These are phyloP conservation scores for Globisporangium viniferum DNA, from an alignment of 352 stramenopile genomes.

Conservation along the genomic window DNA sequence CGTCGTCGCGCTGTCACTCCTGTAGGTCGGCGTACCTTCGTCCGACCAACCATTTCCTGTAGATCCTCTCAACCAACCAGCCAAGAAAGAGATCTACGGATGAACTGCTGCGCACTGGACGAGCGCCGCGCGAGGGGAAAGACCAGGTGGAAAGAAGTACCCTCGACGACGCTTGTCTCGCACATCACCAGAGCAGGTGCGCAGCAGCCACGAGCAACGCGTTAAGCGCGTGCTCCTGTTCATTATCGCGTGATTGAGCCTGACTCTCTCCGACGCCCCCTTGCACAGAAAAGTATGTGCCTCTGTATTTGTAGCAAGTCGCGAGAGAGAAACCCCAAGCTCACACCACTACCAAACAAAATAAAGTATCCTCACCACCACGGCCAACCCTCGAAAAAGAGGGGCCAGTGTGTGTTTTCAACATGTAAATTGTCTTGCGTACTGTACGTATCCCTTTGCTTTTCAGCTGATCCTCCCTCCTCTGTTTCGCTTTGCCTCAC, in stretches of 20 bases:
- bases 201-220: constrained; percentile 1
- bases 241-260: not conserved
- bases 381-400: not conserved
- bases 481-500: constrained; percentile 7
- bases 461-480: not conserved
- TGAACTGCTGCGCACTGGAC: constrained; percentile 7
- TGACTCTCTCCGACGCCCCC: not conserved
- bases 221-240: constrained; percentile 3
- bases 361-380: constrained; percentile 3
- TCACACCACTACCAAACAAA: not conserved
- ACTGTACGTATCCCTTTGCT: not conserved
- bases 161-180: constrained; percentile 6
- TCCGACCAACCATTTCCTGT: not conserved
- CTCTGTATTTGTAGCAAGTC: constrained; percentile 2
- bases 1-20: not conserved
- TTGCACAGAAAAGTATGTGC: not conserved
- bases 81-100: not conserved
- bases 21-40: not conserved
- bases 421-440: not conserved
- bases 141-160: constrained; percentile 18
- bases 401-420: constrained; percentile 1
- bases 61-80: not conserved
- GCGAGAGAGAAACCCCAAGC: not conserved
- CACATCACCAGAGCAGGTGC: not conserved
- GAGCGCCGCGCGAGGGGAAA: constrained; percentile 7